These are phyloP conservation scores for Pyrrhoderma noxium DNA, from an alignment of 1,284 basidiomycete genomes.

Conservation along the genomic window DNA sequence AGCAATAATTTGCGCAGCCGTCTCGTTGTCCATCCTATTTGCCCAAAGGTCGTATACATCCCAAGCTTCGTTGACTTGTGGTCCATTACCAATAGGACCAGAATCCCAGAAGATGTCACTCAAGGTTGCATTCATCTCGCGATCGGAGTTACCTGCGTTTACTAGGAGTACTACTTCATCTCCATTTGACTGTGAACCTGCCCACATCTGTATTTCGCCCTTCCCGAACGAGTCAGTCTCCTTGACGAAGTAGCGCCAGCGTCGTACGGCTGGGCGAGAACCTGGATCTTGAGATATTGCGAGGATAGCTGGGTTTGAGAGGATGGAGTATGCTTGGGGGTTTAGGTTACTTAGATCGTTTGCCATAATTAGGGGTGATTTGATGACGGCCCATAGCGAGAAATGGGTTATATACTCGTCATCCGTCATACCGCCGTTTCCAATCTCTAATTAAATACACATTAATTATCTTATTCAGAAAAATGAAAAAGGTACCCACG, in stretches of 20 bases:
- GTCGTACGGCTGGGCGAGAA: conserved; percentile 11
- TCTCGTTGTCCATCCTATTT: conserved; percentile 17
- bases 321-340: conserved; percentile 9
- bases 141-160: conserved; percentile 14
- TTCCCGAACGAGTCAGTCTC: conserved; percentile 16
- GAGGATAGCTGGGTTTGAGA: conserved; percentile 16
- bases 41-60: conserved; percentile 19
- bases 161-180: conserved; percentile 15
- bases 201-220: conserved; percentile 19
- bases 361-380: conserved; percentile 37
- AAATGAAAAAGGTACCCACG: conserved; percentile 17
- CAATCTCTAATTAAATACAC: conserved; percentile 23
- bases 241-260: conserved; percentile 17
- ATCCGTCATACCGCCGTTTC: conserved; percentile 37
- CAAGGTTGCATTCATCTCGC: conserved; percentile 18
- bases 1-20: conserved; percentile 15
- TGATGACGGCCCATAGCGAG: conserved; percentile 37
- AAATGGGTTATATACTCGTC: conserved; percentile 39
- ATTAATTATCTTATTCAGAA: neutral
- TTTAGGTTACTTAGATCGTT: conserved; percentile 35
- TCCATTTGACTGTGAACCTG: conserved; percentile 12
- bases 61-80: conserved; percentile 16
- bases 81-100: conserved; percentile 10
- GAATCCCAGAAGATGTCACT: conserved; percentile 17
- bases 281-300: conserved; percentile 17